Evolutionary conservation across 352 stramenopile species (phyloP), one percentile per base, ranked within the genome.

Genomic region (Pythium sukuiense): DNA sequence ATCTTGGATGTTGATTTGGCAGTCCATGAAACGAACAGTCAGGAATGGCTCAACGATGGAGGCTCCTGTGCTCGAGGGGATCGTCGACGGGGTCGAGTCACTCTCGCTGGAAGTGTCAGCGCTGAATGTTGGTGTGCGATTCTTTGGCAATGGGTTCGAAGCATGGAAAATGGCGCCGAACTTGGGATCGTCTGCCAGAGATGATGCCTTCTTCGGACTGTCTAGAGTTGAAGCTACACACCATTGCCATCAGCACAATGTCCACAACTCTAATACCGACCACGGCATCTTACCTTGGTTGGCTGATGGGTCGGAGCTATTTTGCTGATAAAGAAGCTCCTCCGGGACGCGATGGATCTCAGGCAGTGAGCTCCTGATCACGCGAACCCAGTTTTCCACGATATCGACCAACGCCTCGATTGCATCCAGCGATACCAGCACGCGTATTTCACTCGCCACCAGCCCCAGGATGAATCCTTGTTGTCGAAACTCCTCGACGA

Each of bases 1-100:
- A 39, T 93, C 83, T 69, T 92, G 84, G n/a, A 92, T 41, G 52
- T 72, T 90, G 37, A 93, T 77, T 69, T 95, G 86, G n/a, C 74
- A 87, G 57, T 95, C 86, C 65, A 89, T 74, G 30, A 93, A 90
- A 29, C 86, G 85, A 9, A 93, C 75, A 53, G 89, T 80, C 16
- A 93, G 66, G 46, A 89, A 90, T 2, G 80, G 72, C 8, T 85
- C 69, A 8, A 81, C 73, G n/a, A 82, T 27, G 33, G 37, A 61
- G 0, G 14, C 32, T 26, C 26, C 29, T 3, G 20, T 29, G 24
- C n/a, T 50, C 11, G 53, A 37, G 7, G 41, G 48, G 32, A 20
- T 32, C 58, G 63, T 41, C 9, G 61, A 30, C 26, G 72, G 71
- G 1, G 63, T 58, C 2, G 43, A 3, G 35, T n/a, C n/a, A 33